phyloP scores from a whole-genome alignment of 148 eudicot species.

The Fagopyrum esculentum region DNA sequence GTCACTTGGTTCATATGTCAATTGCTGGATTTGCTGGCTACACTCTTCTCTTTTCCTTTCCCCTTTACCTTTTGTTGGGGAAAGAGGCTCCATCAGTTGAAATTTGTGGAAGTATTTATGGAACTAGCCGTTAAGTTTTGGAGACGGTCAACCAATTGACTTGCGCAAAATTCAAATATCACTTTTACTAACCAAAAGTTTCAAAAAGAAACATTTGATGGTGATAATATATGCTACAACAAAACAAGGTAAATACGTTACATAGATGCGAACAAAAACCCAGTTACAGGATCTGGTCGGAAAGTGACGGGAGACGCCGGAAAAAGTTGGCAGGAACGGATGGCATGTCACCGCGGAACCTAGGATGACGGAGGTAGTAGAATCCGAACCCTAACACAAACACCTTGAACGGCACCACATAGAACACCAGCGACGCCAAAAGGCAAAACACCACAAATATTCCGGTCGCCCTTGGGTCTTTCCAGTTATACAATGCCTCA shows the following conservation, averaged over 20 bases:
- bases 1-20: background rate
- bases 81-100: background rate
- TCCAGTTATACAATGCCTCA: conserved; percentile 77
- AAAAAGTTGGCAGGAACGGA: conserved; percentile 67
- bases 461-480: conserved; percentile 81
- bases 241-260: background rate
- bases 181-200: background rate
- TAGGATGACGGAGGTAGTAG: conserved; percentile 80
- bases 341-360: conserved; percentile 84
- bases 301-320: conserved; percentile 69
- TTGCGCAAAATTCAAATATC: background rate
- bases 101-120: background rate
- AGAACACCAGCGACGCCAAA: conserved; percentile 53
- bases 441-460: conserved; percentile 65
- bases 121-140: background rate
- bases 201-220: background rate
- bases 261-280: background rate
- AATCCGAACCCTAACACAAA: conserved; percentile 50
- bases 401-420: conserved; percentile 63
- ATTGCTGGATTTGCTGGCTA: background rate
- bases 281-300: conserved; percentile 49
- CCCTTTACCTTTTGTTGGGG: background rate
- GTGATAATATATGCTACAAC: background rate
- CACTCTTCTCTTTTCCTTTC: background rate
- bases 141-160: background rate